These are phyloP conservation scores for Verticillium zaregamsianum DNA, from an alignment of 2,329 filamentous ascomycete genomes.

Conservation along the genomic window DNA sequence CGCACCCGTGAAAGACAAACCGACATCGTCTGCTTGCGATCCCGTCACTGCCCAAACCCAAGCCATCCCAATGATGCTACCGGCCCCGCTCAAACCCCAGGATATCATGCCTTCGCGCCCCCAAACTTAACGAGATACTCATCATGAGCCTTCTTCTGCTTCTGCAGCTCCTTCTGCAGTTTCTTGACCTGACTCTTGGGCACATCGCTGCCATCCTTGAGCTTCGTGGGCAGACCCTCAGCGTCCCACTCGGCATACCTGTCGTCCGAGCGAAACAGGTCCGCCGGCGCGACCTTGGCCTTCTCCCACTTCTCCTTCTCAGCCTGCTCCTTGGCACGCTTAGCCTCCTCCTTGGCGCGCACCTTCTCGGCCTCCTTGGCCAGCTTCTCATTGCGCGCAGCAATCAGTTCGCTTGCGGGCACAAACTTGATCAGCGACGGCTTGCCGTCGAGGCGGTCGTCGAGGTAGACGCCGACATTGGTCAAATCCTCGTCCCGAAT, in stretches of 20 bases:
- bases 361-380: conserved; percentile 58
- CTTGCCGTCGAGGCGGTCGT: conserved; percentile 66
- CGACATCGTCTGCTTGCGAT: too few species aligned
- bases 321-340: conserved; percentile 42
- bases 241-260: conserved; percentile 75
- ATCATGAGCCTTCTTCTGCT: conserved; percentile 81
- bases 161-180: conserved; percentile 84
- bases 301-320: conserved; percentile 53
- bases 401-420: conserved; percentile 52
- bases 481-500: conserved; percentile 80
- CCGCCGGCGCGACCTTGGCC: conserved; percentile 49
- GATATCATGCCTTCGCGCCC: conserved; percentile 5
- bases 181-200: conserved; percentile 78
- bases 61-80: too few species aligned
- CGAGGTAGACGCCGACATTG: conserved; percentile 80
- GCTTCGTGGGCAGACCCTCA: conserved; percentile 73
- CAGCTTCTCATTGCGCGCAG: conserved; percentile 55
- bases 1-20: too few species aligned
- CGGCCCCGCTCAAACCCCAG: not conserved
- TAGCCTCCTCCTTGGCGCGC: conserved; percentile 50
- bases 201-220: conserved; percentile 69
- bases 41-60: too few species aligned
- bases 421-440: conserved; percentile 71
- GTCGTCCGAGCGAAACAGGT: conserved; percentile 54
- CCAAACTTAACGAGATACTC: conserved; percentile 36